Evolutionary conservation across 108 stramenopile species (phyloP), one percentile per base, ranked within the genome.

Genomic region (Chaetoceros tenuissimus): DNA sequence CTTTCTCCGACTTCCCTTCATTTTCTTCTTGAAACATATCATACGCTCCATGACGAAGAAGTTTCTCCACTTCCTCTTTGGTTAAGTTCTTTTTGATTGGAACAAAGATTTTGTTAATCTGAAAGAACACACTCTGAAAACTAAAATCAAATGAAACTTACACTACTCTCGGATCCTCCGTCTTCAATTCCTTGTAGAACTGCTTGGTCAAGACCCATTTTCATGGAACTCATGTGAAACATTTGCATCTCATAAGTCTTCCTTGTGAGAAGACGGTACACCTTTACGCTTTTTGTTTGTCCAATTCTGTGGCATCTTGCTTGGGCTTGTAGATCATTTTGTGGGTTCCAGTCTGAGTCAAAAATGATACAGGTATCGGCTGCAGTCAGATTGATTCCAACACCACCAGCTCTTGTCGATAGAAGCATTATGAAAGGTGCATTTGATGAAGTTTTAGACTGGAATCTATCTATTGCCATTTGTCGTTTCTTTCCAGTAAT

Each of bases 271-370:
- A 99, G 78, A 18, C 98, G 92, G 72, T 95, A 97, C 20, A 78
- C 69, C 40, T 77, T 78, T 25, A 78, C 75, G 60, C 65, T 74
- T 56, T 96, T 96, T 40, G 93, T 98, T 70, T 99, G 99, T 0
- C 99, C 99, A 64, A 99, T 99, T 31, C 98, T 78, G 61, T 99
- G 99, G 58, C 96, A 97, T 2, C 97, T 78, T n/a, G 86, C 90
- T 64, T 87, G 85, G 5, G 97, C 97, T 78, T 99, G 97, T 1
- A 96, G 51, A 58, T 99, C 97, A 54, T 98, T 97, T 67, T 99
- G 98, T 7, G 97, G 98, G 59, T 97, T 97, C 95, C 95, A 95
- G 64, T 97, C 95, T 5, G 70, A 71, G 60, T 98, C 97, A 62
- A 92, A 96, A 60, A 98, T 93, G 31, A 98, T 88, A 61, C 94